Evolutionary conservation across 805 yeast genomes (phyloP), one percentile per base, ranked within the genome.

Genomic region (Ogataea polymorpha): DNA sequence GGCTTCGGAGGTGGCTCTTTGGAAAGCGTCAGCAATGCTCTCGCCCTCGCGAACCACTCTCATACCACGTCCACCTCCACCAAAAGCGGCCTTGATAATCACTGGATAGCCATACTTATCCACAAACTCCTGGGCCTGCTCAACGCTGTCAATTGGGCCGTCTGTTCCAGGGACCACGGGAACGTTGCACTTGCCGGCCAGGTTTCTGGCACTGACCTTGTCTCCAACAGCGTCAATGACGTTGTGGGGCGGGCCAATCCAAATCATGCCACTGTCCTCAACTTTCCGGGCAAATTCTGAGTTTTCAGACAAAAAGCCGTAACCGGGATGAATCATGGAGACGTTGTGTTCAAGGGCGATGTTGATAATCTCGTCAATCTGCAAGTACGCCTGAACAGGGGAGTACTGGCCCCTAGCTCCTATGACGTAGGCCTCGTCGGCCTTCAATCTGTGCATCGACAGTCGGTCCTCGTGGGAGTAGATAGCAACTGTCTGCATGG

Each of bases 61-160:
- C 98, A 91, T 93, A 77, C 99, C 99, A 70, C 98, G 82, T 62
- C 99, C 99, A 75, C 99, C 99, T 70, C 99, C 99, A 65, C 99
- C 99, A 61, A 86, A 93, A 27, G 99, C 99, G 34, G 99, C 99
- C 70, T 91, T 91, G 69, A 91, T 89, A 67, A 91, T 91, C 35
- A 93, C 98, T 7, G 99, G 99, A 69, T 65, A 90, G 23, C 99
- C 99, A 65, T 91, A 76, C 67, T 88, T 60, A 32, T 69, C 77
- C 26, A 90, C 97, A 60, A 91, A 91, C 7, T 63, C 81, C 50
- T 68, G 56, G 24, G 98, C 98, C 57, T 91, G 88, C 42, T 74
- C 82, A 17, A 82, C 82, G 20, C 75, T 58, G 44, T 82, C 90
- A 61, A 93, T 89, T 49, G 99, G 98, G 29, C 98, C 99, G 6